Evolutionary conservation across 2,329 filamentous ascomycete species (phyloP), one percentile per base, ranked within the genome.

Genomic region (Aspergillus sp.): DNA sequence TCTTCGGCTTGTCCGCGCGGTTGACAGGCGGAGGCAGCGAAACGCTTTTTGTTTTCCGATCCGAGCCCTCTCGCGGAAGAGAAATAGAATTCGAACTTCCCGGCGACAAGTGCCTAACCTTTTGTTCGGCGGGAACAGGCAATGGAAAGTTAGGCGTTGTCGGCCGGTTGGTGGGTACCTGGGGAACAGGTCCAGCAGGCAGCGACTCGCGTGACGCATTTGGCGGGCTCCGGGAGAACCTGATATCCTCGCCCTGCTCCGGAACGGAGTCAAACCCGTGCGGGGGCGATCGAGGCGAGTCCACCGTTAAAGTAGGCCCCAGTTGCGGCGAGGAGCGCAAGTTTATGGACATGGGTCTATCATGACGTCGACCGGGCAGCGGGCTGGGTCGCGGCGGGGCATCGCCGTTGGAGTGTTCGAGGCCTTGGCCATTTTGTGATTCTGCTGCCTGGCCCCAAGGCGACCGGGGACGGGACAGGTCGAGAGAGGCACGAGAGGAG

Each of bases 1-100:
- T 77, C 56, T 81, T 83, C 4, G 85, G 85, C 65, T 94, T 95
- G 33, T 88, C 87, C 28, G 83, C 82, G 43, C 90, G 82, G 62
- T 94, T 93, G 32, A 90, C 77, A 1, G 86, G 85, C 5, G 89
- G 88, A 7, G 88, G 87, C 8, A 74, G 63, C 5, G 75, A 74
- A 2, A 59, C 48, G 37, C 65, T 68, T 48, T 69, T 68, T 10
- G 48, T 37, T 40, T 65, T 63, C 9, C 58, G 54, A 28, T 62
- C 60, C 8, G 66, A 47, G 52, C 44, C 11, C 54, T 58, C 27
- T 49, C 47, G 7, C 48, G 46, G 7, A 11, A 19, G 3, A 26
- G 45, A 33, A 43, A 44, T 39, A 44, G 33, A 53, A 40, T 7
- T 39, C 8, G 26, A 49, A 30, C 36, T 41, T 28, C 41, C 46